phyloP scores from a whole-genome alignment of 768 basidiomycete species.

The Macrolepiota dolichaula region DNA sequence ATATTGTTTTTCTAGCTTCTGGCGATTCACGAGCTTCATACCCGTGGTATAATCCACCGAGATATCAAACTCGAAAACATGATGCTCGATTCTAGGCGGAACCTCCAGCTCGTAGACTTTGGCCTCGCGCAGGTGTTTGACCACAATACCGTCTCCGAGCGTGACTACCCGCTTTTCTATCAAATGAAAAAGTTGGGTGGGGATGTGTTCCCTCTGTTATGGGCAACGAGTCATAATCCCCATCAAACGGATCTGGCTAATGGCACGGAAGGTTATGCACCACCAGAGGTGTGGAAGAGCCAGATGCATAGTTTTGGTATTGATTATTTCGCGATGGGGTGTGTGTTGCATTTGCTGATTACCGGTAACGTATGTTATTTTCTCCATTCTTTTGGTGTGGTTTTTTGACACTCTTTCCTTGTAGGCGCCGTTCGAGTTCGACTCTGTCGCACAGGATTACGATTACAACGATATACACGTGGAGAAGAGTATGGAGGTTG shows the following conservation, averaged over 20 bases:
- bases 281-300: constrained; percentile 8
- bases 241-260: constrained; percentile 9
- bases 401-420: not conserved
- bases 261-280: constrained; percentile 8
- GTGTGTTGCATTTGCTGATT: constrained; percentile 7
- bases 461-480: not conserved
- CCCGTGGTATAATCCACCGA: constrained; percentile 14
- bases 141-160: constrained; percentile 1
- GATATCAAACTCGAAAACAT: constrained; percentile 17
- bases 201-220: constrained; percentile 3
- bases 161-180: not conserved
- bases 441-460: not conserved
- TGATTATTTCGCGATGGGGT: constrained; percentile 10
- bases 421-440: constrained; percentile 6
- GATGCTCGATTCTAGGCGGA: constrained; percentile 11
- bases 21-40: constrained; percentile 13
- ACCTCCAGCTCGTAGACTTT: constrained; percentile 13
- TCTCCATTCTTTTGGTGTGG: not conserved
- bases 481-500: constrained; percentile 5
- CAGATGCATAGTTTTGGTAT: constrained; percentile 10
- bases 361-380: not conserved
- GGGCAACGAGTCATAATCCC: constrained; percentile 9
- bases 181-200: not conserved
- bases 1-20: not conserved
- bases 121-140: constrained; percentile 11